Evolutionary conservation across 164 flowering plant genomes (phyloP).

Genomic region (Malania oleifera): DNA sequence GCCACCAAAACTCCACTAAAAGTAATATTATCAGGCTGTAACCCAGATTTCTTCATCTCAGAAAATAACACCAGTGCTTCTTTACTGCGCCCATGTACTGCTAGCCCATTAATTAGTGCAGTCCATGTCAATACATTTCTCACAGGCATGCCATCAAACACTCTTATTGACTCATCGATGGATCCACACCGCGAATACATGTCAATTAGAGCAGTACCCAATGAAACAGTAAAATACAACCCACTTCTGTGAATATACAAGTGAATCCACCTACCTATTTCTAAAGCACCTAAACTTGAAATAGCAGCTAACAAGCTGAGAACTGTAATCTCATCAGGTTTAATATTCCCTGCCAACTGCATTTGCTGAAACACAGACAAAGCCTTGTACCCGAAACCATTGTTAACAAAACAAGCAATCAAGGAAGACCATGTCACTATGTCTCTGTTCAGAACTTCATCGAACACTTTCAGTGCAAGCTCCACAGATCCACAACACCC

Average conservation of each 20-base stretch:
- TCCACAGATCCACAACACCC: constrained; percentile 25
- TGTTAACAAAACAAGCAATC: constrained; percentile 26
- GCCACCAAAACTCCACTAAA: constrained; percentile 36
- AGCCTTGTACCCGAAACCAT: constrained; percentile 30
- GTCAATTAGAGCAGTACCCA: constrained; percentile 40
- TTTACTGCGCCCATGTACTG: constrained; percentile 36
- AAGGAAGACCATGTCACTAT: constrained; percentile 43
- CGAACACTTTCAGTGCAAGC: constrained; percentile 28
- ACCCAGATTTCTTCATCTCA: constrained; percentile 29
- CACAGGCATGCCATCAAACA: constrained; percentile 37
- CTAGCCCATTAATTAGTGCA: constrained; percentile 40
- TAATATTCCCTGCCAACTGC: constrained; percentile 29
- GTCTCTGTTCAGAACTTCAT: constrained; percentile 30
- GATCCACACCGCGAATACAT: constrained; percentile 46
- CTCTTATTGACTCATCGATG: constrained; percentile 26
- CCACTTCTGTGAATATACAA: constrained; percentile 19
- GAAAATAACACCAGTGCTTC: constrained; percentile 29
- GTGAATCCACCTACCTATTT: constrained; percentile 40
- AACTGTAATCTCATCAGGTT: constrained; percentile 38
- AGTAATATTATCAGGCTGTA: constrained; percentile 31
- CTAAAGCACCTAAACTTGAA: constrained; percentile 34
- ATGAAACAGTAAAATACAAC: constrained; percentile 18
- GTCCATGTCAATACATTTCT: constrained; percentile 46
- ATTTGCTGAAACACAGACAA: constrained; percentile 29
- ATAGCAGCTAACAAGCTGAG: constrained; percentile 33